Percentiles rank a stretch among this genome's conserved stretches.
phyloP scores from a whole-genome alignment of 768 basidiomycete species.

The Tephrocybe sp. region DNA sequence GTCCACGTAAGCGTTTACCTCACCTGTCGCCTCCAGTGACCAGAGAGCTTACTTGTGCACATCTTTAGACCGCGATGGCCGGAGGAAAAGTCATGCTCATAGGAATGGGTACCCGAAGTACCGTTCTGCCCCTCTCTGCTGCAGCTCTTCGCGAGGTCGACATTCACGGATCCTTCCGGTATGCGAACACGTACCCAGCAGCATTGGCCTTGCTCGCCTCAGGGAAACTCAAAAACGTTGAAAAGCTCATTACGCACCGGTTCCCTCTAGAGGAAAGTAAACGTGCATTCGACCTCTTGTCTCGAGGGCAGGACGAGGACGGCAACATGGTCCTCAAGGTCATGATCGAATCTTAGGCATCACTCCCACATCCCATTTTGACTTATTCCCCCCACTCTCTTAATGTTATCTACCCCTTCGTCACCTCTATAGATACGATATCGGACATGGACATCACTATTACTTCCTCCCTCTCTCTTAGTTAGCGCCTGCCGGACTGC shows the following conservation, averaged over 20 bases:
- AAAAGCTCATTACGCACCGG: constrained; percentile 79
- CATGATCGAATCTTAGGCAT: constrained; percentile 56
- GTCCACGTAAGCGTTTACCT: constrained; percentile 66
- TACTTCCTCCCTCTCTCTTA: background rate
- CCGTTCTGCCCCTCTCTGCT: constrained; percentile 76
- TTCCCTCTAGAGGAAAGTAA: constrained; percentile 61
- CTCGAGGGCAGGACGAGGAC: constrained; percentile 71
- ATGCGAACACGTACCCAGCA: constrained; percentile 87
- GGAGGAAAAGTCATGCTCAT: constrained; percentile 93
- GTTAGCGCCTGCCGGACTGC: constrained; percentile 1
- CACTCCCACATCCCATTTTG: background rate
- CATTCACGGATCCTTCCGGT: constrained; percentile 88
- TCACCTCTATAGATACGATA: constrained; percentile 6
- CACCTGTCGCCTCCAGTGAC: background rate
- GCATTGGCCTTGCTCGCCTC: constrained; percentile 75
- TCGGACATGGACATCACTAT: constrained; percentile 2
- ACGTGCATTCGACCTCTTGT: constrained; percentile 80
- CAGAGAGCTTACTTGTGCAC: constrained; percentile 13
- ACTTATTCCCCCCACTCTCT: background rate
- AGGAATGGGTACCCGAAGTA: constrained; percentile 90
- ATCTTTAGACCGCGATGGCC: constrained; percentile 65
- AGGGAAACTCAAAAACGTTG: constrained; percentile 60
- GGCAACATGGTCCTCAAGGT: constrained; percentile 89
- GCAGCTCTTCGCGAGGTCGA: constrained; percentile 90
- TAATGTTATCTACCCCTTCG: background rate